phyloP scores from a whole-genome alignment of 1,284 basidiomycete genomes.

The Meira nashicola region DNA sequence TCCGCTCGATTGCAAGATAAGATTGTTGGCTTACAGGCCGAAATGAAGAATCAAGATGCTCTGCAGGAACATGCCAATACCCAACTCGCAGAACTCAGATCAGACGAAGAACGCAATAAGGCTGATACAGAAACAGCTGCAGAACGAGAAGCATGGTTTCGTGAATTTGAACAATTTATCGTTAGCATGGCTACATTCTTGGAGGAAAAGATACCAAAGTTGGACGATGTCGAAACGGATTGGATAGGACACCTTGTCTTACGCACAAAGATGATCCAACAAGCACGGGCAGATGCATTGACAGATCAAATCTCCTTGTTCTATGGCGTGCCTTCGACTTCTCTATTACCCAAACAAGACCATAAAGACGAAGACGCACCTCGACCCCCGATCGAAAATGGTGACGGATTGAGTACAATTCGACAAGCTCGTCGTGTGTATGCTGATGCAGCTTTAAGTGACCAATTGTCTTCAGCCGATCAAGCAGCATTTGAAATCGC shows the following conservation, averaged over 20 bases:
- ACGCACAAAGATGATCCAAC: slow-evolving; percentile 19
- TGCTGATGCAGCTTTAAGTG: background rate
- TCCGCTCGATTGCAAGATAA: slow-evolving; percentile 26
- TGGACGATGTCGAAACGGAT: slow-evolving; percentile 39
- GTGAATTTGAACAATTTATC: slow-evolving; percentile 41
- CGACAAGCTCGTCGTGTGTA: slow-evolving; percentile 2
- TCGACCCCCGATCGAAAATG: slow-evolving; percentile 14
- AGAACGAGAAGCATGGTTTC: slow-evolving; percentile 39
- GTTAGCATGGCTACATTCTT: slow-evolving; percentile 36
- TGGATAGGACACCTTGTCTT: slow-evolving; percentile 20
- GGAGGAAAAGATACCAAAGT: slow-evolving; percentile 29
- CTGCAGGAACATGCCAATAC: slow-evolving; percentile 17
- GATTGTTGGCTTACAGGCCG: slow-evolving; percentile 23
- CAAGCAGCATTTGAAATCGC: slow-evolving; percentile 23
- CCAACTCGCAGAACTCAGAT: slow-evolving; percentile 23
- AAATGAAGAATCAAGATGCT: slow-evolving; percentile 18
- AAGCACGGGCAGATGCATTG: slow-evolving; percentile 19
- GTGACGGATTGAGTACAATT: background rate
- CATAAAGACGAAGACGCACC: background rate
- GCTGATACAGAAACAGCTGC: slow-evolving; percentile 26
- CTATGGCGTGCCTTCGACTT: slow-evolving; percentile 18
- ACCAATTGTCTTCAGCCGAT: slow-evolving; percentile 19
- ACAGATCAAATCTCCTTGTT: slow-evolving; percentile 25
- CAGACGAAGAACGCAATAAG: slow-evolving; percentile 34
- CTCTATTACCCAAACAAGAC: slow-evolving; percentile 17